A percentile compares a stretch with the other conserved stretches of the same genome.
Evolutionary conservation across 2,329 filamentous ascomycete species (phyloP).

Genomic region (Emmonsiellopsis sp.): DNA sequence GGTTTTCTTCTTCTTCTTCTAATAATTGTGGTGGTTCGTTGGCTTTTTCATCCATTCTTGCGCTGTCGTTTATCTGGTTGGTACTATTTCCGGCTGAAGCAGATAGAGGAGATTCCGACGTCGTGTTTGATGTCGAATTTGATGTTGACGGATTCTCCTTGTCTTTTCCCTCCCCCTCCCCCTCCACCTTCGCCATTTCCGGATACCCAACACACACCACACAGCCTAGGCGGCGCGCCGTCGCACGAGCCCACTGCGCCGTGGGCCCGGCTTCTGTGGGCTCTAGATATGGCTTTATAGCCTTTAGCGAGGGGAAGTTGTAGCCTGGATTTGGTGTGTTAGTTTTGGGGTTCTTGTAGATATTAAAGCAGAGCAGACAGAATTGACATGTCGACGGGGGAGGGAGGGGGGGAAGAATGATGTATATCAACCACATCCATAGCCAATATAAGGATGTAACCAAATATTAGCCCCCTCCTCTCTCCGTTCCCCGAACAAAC

Average conservation of each 20-base stretch:
- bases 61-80: too few species aligned
- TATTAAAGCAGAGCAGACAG: background rate
- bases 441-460: background rate
- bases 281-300: constrained; percentile 52
- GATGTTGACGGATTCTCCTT: constrained; percentile 11
- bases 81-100: too few species aligned
- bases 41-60: too few species aligned
- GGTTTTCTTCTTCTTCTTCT: too few species aligned
- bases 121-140: constrained; percentile 7
- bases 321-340: constrained; percentile 40
- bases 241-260: constrained; percentile 49
- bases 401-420: background rate
- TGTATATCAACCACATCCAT: too few species aligned
- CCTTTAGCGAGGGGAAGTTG: constrained; percentile 51
- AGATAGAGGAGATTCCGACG: too few species aligned
- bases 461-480: background rate
- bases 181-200: constrained; percentile 31
- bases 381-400: background rate
- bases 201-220: constrained; percentile 58
- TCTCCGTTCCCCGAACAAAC: background rate
- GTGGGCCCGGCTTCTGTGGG: constrained; percentile 46
- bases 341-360: too few species aligned
- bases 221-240: constrained; percentile 46
- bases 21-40: too few species aligned
- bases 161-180: background rate